A percentile compares a stretch with the other conserved stretches of the same genome.
Conservation (phyloP, 2,329 filamentous ascomycete species). For the Thelonectria rubi region DNA sequence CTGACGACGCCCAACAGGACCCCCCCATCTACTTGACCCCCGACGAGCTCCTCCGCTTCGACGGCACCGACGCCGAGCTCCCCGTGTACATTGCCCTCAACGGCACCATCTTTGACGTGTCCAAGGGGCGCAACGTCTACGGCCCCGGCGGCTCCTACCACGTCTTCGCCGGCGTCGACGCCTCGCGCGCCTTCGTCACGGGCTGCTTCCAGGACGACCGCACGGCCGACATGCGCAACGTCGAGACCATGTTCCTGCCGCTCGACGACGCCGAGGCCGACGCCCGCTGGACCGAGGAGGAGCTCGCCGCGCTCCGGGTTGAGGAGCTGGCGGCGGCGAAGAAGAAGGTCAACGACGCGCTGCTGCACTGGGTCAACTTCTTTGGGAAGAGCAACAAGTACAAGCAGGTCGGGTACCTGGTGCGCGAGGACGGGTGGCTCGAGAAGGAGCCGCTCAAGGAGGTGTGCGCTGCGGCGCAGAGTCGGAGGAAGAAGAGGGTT, state of each 20-base stretch:
- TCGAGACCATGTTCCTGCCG: slow-evolving; percentile 84
- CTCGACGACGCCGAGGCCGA: slow-evolving; percentile 71
- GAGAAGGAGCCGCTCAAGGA: slow-evolving; percentile 67
- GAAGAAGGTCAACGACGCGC: slow-evolving; percentile 69
- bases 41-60: slow-evolving; percentile 75
- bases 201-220: slow-evolving; percentile 90
- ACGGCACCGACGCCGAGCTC: slow-evolving; percentile 77
- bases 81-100: slow-evolving; percentile 94
- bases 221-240: slow-evolving; percentile 84
- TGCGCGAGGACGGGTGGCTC: slow-evolving; percentile 68
- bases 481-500: slow-evolving; percentile 63
- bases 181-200: slow-evolving; percentile 88
- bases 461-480: slow-evolving; percentile 76
- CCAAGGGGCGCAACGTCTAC: slow-evolving; percentile 73
- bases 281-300: slow-evolving; percentile 61
- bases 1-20: slow-evolving; percentile 47
- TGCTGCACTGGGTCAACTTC: slow-evolving; percentile 85
- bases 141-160: slow-evolving; percentile 87
- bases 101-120: slow-evolving; percentile 86
- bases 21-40: slow-evolving; percentile 77
- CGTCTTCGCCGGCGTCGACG: slow-evolving; percentile 87
- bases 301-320: slow-evolving; percentile 63
- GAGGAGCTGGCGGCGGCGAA: slow-evolving; percentile 72
- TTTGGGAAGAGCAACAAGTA: slow-evolving; percentile 86
- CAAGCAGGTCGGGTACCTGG: slow-evolving; percentile 78